Conservation (phyloP, 495 filamentous ascomycete genomes). For the Neurospora hispaniola region DNA sequence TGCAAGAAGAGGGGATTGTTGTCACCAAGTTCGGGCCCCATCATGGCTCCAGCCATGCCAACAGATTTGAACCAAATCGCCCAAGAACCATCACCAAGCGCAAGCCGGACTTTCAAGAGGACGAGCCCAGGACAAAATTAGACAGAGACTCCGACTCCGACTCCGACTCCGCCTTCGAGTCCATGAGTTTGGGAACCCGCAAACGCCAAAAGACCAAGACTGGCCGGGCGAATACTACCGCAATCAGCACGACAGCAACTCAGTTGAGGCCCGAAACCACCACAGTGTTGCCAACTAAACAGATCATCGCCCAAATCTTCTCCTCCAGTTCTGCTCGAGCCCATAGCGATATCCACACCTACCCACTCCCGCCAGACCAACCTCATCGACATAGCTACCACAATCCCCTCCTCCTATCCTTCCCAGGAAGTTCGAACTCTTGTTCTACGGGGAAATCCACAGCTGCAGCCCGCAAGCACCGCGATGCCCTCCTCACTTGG, state of each 20-base stretch:
- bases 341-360: not conserved
- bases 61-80: too few relatives aligned
- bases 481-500: slow-evolving; percentile 28
- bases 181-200: rapidly evolving
- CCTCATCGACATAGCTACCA: slow-evolving; percentile 26
- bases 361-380: slow-evolving; percentile 1
- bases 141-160: not conserved
- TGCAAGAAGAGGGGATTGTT: too few relatives aligned
- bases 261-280: not conserved
- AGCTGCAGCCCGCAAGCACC: slow-evolving; percentile 8
- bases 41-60: too few relatives aligned
- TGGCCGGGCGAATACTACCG: not conserved
- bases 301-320: not conserved
- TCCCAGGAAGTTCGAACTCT: not conserved
- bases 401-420: slow-evolving; percentile 29
- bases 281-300: not conserved
- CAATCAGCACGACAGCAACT: not conserved
- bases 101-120: not conserved
- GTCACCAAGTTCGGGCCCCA: too few relatives aligned
- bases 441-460: not conserved
- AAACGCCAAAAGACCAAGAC: not conserved
- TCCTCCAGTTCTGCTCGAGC: not conserved
- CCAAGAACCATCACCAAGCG: not conserved
- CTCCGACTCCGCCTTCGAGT: not conserved
- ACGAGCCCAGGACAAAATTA: not conserved